These are phyloP conservation scores for Coniophora puteana DNA, from an alignment of 1,284 basidiomycete genomes.

Conservation along the genomic window DNA sequence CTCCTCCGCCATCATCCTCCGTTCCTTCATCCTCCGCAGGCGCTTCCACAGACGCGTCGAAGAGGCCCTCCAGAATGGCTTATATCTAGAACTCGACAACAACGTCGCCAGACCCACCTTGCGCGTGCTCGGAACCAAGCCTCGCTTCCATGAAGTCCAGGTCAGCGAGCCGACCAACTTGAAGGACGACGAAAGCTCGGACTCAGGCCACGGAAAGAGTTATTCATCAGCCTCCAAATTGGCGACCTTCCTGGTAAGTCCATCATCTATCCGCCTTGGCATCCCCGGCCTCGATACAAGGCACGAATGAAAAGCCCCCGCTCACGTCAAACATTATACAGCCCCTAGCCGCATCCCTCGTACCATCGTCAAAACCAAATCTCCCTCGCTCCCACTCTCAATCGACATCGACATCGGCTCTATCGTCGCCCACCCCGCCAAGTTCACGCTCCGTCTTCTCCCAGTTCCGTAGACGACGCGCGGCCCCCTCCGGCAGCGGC, in stretches of 20 bases:
- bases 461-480: slow-evolving; percentile 18
- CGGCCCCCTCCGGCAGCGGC: slow-evolving; percentile 13
- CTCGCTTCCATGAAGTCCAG: slow-evolving; percentile 51
- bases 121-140: slow-evolving; percentile 39
- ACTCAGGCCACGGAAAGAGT: slow-evolving; percentile 1
- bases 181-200: slow-evolving; percentile 3
- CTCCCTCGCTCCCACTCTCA: slow-evolving; percentile 1
- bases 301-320: neutral
- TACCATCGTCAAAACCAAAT: neutral
- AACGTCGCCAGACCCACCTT: neutral
- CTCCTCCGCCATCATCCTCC: slow-evolving; percentile 58
- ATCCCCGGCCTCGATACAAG: neutral
- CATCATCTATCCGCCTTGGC: neutral
- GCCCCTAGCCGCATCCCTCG: neutral
- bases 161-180: slow-evolving; percentile 18
- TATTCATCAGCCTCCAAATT: neutral
- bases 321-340: no score
- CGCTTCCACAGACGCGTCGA: slow-evolving; percentile 49
- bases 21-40: slow-evolving; percentile 59
- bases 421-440: slow-evolving; percentile 4
- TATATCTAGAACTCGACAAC: slow-evolving; percentile 33
- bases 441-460: slow-evolving; percentile 10
- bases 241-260: neutral
- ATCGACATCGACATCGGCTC: neutral
- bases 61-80: slow-evolving; percentile 45